A percentile compares a stretch with the other conserved stretches of the same genome.
Evolutionary conservation across 228 moss, liverwort and hornwort genomes (phyloP).

Genomic region (Sphagnum fallax): DNA sequence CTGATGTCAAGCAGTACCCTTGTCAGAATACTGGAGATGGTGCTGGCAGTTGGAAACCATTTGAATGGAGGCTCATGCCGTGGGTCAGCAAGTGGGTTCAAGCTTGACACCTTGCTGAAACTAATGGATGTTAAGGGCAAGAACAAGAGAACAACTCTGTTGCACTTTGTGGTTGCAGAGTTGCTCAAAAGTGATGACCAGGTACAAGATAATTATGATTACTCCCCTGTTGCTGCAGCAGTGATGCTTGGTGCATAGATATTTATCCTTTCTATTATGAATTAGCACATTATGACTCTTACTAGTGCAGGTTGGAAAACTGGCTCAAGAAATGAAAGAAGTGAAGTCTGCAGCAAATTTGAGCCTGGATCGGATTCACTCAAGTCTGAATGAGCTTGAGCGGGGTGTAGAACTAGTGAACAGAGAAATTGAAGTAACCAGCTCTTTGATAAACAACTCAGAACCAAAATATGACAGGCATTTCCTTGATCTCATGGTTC

Average conservation of each 20-base stretch:
- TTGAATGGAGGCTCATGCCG: conserved; percentile 79
- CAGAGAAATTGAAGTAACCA: conserved; percentile 23
- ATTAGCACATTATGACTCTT: neutral
- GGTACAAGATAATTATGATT: conserved; percentile 15
- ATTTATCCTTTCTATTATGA: no score
- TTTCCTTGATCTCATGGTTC: conserved; percentile 37
- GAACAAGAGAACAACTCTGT: conserved; percentile 65
- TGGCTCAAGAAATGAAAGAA: conserved; percentile 64
- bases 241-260: no score
- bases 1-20: conserved; percentile 66
- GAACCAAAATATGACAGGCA: conserved; percentile 6
- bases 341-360: conserved; percentile 69
- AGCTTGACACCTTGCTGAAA: conserved; percentile 71
- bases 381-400: conserved; percentile 56
- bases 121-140: conserved; percentile 88
- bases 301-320: conserved; percentile 35
- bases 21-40: conserved; percentile 87
- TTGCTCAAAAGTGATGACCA: conserved; percentile 57
- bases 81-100: conserved; percentile 82
- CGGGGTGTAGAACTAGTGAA: conserved; percentile 45
- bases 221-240: neutral
- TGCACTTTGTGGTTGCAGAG: conserved; percentile 82
- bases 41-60: conserved; percentile 77
- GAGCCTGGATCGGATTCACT: conserved; percentile 68
- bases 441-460: neutral